Evolutionary conservation across 2,329 filamentous ascomycete genomes (phyloP).

Genomic region (Cercospora berteroae): DNA sequence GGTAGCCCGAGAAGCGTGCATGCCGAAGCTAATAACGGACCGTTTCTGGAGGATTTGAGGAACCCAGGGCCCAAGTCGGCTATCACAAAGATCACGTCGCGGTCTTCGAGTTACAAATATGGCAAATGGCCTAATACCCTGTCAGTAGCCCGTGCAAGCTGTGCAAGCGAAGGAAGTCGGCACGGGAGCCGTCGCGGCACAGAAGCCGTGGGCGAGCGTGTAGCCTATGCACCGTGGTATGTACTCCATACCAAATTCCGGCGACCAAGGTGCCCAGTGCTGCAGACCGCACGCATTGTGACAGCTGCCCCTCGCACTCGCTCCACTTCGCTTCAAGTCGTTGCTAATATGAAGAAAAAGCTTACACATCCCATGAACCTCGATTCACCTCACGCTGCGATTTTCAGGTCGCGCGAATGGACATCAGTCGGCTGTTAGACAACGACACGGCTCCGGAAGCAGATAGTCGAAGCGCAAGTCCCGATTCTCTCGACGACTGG

Average conservation of each 20-base stretch:
- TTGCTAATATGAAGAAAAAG: neutral
- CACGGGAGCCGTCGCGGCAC: neutral
- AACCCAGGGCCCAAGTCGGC: neutral
- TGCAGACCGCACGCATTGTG: neutral
- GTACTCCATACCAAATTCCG: neutral
- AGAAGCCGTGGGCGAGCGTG: neutral
- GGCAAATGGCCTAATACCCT: neutral
- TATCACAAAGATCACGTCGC: neutral
- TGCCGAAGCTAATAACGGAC: neutral
- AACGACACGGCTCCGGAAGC: neutral
- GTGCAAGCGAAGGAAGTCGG: neutral
- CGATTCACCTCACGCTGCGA: neutral
- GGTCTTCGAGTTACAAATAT: neutral
- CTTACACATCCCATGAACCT: neutral
- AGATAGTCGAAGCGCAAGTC: neutral
- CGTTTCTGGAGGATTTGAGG: neutral
- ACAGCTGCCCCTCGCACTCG: neutral
- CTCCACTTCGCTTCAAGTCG: neutral
- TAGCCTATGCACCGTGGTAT: neutral
- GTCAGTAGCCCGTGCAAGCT: neutral
- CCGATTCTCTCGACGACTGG: neutral
- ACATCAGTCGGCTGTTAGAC: constrained; percentile 7
- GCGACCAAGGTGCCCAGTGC: neutral
- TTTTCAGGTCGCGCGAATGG: constrained; percentile 3
- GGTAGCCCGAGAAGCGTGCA: neutral